Evolutionary conservation across 1,284 basidiomycete genomes (phyloP), one percentile per base, ranked within the genome.

Genomic region (Trametes polyzona): DNA sequence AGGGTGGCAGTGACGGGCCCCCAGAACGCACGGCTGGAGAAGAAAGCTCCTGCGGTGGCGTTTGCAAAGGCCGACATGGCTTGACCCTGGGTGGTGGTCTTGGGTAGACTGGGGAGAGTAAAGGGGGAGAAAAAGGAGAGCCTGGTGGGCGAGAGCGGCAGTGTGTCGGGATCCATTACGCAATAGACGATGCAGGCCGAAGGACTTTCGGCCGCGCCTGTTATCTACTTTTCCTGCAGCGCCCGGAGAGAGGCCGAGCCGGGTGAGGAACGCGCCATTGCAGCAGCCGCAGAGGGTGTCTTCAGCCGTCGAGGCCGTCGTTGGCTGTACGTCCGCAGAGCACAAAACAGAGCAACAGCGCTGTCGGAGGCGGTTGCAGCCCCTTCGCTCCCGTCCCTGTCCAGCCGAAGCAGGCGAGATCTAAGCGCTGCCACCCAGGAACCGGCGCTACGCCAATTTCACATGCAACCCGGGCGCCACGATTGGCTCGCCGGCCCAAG

Each of bases 1-100:
- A 88, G 69, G 1, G 86, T 88, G 9, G 86, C 80, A 0, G 87
- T 89, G 35, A 86, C 79, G 12, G 83, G 83, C 3, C 86, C 86
- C 78, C 83, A 85, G 58, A 78, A 72, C 26, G 56, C 56, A 10
- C 64, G 62, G 36, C 49, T 54, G 40, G 57, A 47, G 43, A 62
- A 27, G 26, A 58, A 53, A 0, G 58, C 53, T 43, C 55, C 52
- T 41, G 56, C 47, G 40, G 64, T 61, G 29, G 33, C 32, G 56
- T 67, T 63, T 47, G 47, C 52, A 56, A 65, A 59, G 21, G 56
- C 55, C 39, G 58, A 52, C 39, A 46, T 55, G 14, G 39, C 39
- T 12, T 29, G 47, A 29, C 24, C 46, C 30, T 55, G 53, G 8
- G 39, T 23, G 39, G 32, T 29, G 43, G 43, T 56, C 27, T 41